Evolutionary conservation across 1,284 basidiomycete genomes (phyloP), one percentile per base, ranked within the genome.

Genomic region (Pseudozyma hubeiensis): DNA sequence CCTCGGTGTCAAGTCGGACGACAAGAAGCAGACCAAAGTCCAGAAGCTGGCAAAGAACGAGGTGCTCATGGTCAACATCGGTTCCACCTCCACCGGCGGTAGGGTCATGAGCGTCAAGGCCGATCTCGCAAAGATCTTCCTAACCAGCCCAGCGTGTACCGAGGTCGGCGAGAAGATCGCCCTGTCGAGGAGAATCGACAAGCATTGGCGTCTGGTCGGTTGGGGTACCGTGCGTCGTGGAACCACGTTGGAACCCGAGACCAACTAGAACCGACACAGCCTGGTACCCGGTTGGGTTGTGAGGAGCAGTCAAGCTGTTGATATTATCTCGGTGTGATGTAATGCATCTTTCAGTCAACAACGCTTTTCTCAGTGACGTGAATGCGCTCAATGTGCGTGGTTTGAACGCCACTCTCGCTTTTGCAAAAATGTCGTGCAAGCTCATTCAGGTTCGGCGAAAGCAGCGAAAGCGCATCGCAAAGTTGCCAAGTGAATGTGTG

Each of bases 1-100:
- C 66, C 89, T 99, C n/a, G 96, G 96, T 86, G 97, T 98, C 77
- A 95, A 96, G 86, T 94, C 93, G 31, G 95, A 97, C 85, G 96
- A 97, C 87, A 96, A 95, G 87, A 98, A 98, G 86, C 93, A 96
- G 85, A 97, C 96, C 50, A 98, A 94, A 85, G 87, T 87, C 24
- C 88, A 92, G 56, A 98, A 97, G 86, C 88, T 98, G 50, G 89
- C 90, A 58, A 97, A 97, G 86, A 92, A 92, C 85, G 96, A 99
- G 86, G 89, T 97, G 4, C 87, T 99, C 44, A 86, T 86, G 85
- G 83, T 86, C 79, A 86, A 86, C 82, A 86, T 86, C 62, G 85
- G 85, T 44, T 85, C 84, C 24, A 82, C 80, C 24, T 79, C 76
- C 13, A 79, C 81, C 9, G 77, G 78, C 24, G 79, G 82, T 9